These are phyloP conservation scores for Aurinia saxatilis DNA, from an alignment of 345 rosid species.

Conservation along the genomic window DNA sequence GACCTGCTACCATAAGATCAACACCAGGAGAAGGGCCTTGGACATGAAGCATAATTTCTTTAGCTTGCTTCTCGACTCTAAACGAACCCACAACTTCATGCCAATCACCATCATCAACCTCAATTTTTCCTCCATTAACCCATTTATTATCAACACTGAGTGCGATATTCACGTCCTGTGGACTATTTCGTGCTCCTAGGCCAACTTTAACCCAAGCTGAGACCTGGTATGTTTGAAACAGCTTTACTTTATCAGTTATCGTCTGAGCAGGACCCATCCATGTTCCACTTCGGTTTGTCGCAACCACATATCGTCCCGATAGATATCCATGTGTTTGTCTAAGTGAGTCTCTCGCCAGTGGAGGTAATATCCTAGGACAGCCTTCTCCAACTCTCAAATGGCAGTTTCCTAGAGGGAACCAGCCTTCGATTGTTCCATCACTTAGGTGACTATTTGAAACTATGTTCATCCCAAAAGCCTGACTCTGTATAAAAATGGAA, in stretches of 20 bases:
- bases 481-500: conserved; percentile 39
- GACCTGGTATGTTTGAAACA: conserved; percentile 82
- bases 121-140: conserved; percentile 94
- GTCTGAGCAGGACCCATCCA: conserved; percentile 99
- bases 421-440: conserved; percentile 47
- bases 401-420: conserved; percentile 95
- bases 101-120: conserved; percentile 66
- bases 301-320: conserved; percentile 65
- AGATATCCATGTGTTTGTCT: conserved; percentile 53
- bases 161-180: conserved; percentile 81
- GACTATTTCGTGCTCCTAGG: conserved; percentile 32
- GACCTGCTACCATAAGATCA: conserved; percentile 73
- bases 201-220: conserved; percentile 91
- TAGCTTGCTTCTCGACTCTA: conserved; percentile 82
- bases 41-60: conserved; percentile 67
- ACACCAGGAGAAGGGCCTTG: conserved; percentile 84
- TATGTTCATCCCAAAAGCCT: conserved; percentile 65
- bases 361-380: conserved; percentile 75
- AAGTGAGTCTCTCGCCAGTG: conserved; percentile 74
- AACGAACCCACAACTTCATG: conserved; percentile 88
- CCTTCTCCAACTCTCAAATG: conserved; percentile 54
- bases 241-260: conserved; percentile 68
- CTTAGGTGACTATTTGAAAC: conserved; percentile 59
- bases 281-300: conserved; percentile 63
- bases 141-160: conserved; percentile 80